Evolutionary conservation across 192 early-diverging fungal genomes (phyloP).

Genomic region (Diversispora eburnea): DNA sequence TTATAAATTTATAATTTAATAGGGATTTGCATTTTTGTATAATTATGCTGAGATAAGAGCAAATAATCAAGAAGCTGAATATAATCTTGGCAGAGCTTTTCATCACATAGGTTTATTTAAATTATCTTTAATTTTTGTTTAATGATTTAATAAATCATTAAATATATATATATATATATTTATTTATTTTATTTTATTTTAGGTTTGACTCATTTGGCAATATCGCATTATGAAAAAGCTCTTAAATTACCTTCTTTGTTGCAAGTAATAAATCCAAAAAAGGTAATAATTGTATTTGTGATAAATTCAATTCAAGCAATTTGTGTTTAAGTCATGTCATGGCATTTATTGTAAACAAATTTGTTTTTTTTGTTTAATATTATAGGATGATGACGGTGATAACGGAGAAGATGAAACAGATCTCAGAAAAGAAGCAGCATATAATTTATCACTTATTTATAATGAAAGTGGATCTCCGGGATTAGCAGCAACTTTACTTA

Average conservation of each 20-base stretch:
- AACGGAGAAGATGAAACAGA: constrained; percentile 44
- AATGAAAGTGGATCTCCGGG: constrained; percentile 64
- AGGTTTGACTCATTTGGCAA: constrained; percentile 75
- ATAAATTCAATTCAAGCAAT: neutral
- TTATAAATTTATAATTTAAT: neutral
- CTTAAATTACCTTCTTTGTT: constrained; percentile 54
- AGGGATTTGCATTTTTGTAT: constrained; percentile 62
- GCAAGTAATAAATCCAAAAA: constrained; percentile 32
- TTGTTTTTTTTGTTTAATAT: neutral
- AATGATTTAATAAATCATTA: neutral
- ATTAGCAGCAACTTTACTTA: constrained; percentile 68
- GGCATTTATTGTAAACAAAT: neutral
- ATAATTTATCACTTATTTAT: constrained; percentile 86
- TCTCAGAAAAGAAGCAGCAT: constrained; percentile 80
- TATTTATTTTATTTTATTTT: neutral
- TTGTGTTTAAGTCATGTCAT: neutral
- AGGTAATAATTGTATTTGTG: neutral
- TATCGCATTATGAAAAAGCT: constrained; percentile 80
- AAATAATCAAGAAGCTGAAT: constrained; percentile 62
- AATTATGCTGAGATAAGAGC: constrained; percentile 54
- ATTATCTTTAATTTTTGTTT: neutral
- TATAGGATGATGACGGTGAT: neutral
- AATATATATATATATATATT: neutral
- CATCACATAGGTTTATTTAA: constrained; percentile 62
- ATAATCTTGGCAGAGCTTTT: constrained; percentile 86